These are phyloP conservation scores for Setaria italica DNA, from an alignment of 202 grass and related monocot genomes.

Conservation along the genomic window DNA sequence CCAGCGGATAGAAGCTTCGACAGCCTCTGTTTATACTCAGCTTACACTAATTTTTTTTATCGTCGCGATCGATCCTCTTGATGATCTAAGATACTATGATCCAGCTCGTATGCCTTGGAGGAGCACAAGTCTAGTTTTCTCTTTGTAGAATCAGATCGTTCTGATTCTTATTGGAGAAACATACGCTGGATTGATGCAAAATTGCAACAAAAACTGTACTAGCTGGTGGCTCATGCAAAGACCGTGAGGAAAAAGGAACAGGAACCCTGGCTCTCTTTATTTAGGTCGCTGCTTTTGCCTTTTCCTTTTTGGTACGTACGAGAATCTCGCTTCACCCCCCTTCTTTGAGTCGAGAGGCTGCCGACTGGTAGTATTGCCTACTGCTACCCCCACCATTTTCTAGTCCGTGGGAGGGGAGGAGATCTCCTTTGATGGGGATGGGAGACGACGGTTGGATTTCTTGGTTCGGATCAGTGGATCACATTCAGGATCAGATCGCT, in stretches of 20 bases:
- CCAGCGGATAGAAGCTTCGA: no score
- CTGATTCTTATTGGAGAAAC: no score
- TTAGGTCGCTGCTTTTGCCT: neutral
- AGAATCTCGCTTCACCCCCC: conserved; percentile 5
- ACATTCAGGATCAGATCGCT: conserved; percentile 12
- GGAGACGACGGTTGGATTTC: conserved; percentile 33
- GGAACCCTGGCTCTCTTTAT: neutral
- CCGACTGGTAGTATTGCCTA: no score
- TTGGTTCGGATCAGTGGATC: neutral
- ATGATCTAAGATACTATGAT: no score
- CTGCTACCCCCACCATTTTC: neutral
- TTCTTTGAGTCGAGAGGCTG: neutral
- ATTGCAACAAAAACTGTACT: no score
- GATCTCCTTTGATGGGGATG: conserved; percentile 49
- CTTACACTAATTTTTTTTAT: no score
- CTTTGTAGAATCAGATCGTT: no score
- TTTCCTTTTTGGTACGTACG: conserved; percentile 23
- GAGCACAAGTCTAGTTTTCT: no score
- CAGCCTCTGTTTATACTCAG: no score
- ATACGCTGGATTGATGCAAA: no score
- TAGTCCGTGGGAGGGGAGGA: neutral
- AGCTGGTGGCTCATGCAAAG: neutral
- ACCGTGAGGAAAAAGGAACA: neutral
- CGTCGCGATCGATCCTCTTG: no score
- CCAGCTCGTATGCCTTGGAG: no score